These are phyloP conservation scores for Aureobasidium sp. DNA, from an alignment of 2,329 filamentous ascomycete species.

Conservation along the genomic window DNA sequence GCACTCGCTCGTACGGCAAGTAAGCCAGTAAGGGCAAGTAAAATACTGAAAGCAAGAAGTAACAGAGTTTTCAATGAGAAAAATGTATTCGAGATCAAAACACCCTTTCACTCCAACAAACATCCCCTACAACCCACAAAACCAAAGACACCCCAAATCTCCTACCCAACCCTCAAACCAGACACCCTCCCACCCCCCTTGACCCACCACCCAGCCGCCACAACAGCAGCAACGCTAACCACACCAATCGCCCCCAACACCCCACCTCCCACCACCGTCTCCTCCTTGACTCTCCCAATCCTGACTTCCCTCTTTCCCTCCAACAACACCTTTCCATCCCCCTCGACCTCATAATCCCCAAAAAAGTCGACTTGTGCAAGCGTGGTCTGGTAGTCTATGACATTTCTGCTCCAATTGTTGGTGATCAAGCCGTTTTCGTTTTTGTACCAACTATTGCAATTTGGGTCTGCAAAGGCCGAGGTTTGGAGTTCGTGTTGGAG, in stretches of 20 bases:
- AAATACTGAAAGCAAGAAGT: too few relatives aligned
- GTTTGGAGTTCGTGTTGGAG: constrained; percentile 37
- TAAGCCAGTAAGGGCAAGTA: too few relatives aligned
- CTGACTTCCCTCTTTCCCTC: constrained; percentile 26
- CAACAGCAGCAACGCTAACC: constrained; percentile 29
- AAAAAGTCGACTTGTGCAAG: constrained; percentile 33
- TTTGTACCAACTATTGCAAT: constrained; percentile 46
- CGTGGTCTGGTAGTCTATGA: constrained; percentile 46
- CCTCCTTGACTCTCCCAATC: constrained; percentile 38
- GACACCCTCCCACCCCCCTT: background rate
- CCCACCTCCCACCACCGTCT: constrained; percentile 33
- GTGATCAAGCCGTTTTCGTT: constrained; percentile 45
- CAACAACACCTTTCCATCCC: constrained; percentile 26
- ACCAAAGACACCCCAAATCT: too few relatives aligned
- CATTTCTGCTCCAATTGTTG: constrained; percentile 48
- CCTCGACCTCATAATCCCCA: constrained; percentile 36
- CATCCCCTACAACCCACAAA: background rate
- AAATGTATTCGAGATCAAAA: too few relatives aligned
- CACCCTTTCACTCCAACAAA: too few relatives aligned
- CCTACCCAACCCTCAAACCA: too few relatives aligned
- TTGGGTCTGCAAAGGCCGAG: constrained; percentile 45
- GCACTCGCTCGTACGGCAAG: too few relatives aligned
- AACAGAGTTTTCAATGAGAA: too few relatives aligned
- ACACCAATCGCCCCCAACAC: constrained; percentile 29
- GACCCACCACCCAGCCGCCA: constrained; percentile 23